Conservation (phyloP, 495 filamentous ascomycete species). For the Penicillium alfredii region DNA sequence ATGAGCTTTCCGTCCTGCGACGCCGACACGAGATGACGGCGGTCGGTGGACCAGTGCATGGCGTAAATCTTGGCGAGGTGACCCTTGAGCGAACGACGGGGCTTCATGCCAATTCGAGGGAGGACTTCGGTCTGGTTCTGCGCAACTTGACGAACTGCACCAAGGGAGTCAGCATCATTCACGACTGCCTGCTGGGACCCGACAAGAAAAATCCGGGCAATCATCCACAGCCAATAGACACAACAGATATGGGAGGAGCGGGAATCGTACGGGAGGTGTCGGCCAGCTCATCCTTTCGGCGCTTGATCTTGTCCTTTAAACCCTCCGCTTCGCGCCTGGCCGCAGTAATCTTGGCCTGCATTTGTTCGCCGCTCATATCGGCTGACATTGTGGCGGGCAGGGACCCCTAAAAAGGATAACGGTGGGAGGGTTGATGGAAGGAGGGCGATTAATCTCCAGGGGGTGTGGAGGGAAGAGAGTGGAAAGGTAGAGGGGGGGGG, state of each 20-base stretch:
- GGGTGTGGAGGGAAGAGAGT: conserved; percentile 1
- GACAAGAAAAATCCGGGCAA: conserved; percentile 1
- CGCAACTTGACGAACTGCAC: conserved; percentile 83
- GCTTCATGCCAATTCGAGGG: conserved; percentile 91
- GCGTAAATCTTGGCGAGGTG: conserved; percentile 99
- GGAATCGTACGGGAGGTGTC: conserved; percentile 84
- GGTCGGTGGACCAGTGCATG: conserved; percentile 99
- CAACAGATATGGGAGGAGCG: conserved; percentile 6
- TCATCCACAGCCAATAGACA: conserved; percentile 1
- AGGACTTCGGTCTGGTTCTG: conserved; percentile 81
- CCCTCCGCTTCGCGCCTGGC: conserved; percentile 97
- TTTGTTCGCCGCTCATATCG: conserved; percentile 66
- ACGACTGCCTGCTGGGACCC: not conserved
- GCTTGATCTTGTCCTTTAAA: conserved; percentile 97
- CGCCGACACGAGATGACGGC: conserved; percentile 94
- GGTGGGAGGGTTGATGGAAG: conserved; percentile 11
- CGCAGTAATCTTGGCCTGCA: conserved; percentile 87
- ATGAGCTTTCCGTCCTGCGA: conserved; percentile 99
- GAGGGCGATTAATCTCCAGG: conserved; percentile 10
- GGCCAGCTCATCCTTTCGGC: conserved; percentile 98
- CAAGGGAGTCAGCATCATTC: conserved; percentile 16
- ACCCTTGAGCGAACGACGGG: conserved; percentile 89
- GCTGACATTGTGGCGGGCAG: conserved; percentile 43
- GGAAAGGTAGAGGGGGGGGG: not conserved
- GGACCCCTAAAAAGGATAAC: conserved; percentile 25